Percentiles rank a stretch among this genome's conserved stretches.
Conservation (phyloP, 1,284 basidiomycete genomes). For the Microbotryum saponariae region DNA sequence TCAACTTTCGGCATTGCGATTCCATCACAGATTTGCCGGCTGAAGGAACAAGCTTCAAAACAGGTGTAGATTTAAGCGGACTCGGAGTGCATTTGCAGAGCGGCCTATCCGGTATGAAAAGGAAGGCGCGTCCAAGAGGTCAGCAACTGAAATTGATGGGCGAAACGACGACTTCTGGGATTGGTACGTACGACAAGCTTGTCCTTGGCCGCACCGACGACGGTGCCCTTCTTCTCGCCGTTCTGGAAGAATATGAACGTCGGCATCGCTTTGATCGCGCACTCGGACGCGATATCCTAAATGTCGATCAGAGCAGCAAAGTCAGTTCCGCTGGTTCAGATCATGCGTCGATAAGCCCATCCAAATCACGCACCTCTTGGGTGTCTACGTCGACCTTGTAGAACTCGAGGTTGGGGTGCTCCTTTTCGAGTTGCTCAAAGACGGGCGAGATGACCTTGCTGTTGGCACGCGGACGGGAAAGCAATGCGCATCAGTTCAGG, state of each 20-base stretch:
- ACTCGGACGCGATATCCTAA: conserved; percentile 52
- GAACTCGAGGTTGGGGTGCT: conserved; percentile 53
- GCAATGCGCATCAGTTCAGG: too few species aligned
- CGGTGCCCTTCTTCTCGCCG: conserved; percentile 55
- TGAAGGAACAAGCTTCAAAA: too few species aligned
- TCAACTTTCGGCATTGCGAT: too few species aligned
- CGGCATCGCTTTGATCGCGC: conserved; percentile 71
- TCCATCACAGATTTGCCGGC: too few species aligned
- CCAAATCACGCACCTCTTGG: conserved; percentile 45
- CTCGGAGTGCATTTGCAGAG: too few species aligned
- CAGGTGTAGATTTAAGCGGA: too few species aligned
- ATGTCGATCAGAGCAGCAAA: not conserved
- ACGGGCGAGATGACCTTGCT: conserved; percentile 67
- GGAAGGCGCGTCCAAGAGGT: conserved; percentile 48
- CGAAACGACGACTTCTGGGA: conserved; percentile 55
- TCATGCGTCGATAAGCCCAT: too few species aligned
- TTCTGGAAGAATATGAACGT: conserved; percentile 67
- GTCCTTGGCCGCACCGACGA: conserved; percentile 56
- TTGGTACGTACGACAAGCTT: conserved; percentile 47
- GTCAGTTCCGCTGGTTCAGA: conserved; percentile 39
- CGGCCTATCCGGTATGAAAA: too few species aligned
- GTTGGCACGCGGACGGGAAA: conserved; percentile 46
- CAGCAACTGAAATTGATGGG: conserved; percentile 45
- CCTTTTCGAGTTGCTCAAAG: conserved; percentile 58
- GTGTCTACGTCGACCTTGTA: conserved; percentile 77